A percentile compares a stretch with the other conserved stretches of the same genome.
Evolutionary conservation across 2,329 filamentous ascomycete genomes (phyloP).

Genomic region (Penicillium sclerotiorum): DNA sequence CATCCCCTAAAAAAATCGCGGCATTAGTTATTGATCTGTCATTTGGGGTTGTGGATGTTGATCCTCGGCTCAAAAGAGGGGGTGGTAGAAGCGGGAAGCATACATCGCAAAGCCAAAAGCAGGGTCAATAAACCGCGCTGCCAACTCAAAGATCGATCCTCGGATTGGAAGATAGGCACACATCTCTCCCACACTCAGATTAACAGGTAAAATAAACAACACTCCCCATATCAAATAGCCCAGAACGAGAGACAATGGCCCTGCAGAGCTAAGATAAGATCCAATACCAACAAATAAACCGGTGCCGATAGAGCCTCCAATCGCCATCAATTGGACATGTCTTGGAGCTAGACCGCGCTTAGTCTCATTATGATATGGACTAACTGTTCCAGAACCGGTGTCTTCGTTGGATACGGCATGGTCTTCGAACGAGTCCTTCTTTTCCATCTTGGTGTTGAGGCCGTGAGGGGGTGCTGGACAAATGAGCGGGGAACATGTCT

Average conservation of each 20-base stretch:
- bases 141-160: constrained; percentile 51
- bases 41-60: constrained; percentile 1
- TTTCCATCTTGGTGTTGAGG: constrained; percentile 23
- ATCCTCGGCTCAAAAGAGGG: neutral
- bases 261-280: constrained; percentile 34
- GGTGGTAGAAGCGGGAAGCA: neutral
- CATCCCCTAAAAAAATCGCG: constrained; percentile 36
- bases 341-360: constrained; percentile 41
- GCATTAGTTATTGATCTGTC: too few species aligned
- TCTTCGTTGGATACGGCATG: constrained; percentile 14
- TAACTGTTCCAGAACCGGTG: constrained; percentile 15
- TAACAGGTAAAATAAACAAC: constrained; percentile 36
- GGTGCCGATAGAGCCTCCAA: constrained; percentile 42
- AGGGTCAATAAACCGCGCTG: constrained; percentile 52
- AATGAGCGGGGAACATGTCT: constrained; percentile 9
- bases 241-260: constrained; percentile 38
- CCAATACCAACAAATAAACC: constrained; percentile 42
- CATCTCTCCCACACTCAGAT: constrained; percentile 35
- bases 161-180: constrained; percentile 43
- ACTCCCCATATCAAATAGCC: constrained; percentile 40
- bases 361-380: constrained; percentile 21
- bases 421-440: constrained; percentile 18
- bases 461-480: neutral
- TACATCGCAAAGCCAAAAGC: constrained; percentile 47
- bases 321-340: constrained; percentile 46